A percentile compares a stretch with the other conserved stretches of the same genome.
Evolutionary conservation across 2,329 filamentous ascomycete genomes (phyloP).

Genomic region (Pseudonectria buxi): DNA sequence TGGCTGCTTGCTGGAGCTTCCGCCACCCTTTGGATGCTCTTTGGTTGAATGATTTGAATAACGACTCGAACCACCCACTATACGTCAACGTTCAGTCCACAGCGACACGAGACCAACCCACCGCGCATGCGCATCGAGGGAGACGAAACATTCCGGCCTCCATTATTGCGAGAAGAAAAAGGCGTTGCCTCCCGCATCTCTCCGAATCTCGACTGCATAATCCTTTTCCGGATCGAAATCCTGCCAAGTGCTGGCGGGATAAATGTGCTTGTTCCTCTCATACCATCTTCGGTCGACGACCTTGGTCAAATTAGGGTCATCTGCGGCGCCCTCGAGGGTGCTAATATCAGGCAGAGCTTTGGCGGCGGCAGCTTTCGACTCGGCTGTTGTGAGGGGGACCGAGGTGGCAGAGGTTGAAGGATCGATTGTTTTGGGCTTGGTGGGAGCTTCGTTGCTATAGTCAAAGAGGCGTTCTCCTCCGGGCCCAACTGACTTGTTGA

Average conservation of each 20-base stretch:
- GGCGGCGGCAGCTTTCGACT: conserved; percentile 31
- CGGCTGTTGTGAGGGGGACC: conserved; percentile 22
- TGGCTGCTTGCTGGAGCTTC: conserved; percentile 35
- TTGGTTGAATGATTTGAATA: conserved; percentile 23
- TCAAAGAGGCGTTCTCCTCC: conserved; percentile 69
- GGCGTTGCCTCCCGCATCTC: conserved; percentile 82
- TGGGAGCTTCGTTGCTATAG: conserved; percentile 51
- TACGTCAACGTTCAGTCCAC: conserved; percentile 4
- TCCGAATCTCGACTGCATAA: conserved; percentile 68
- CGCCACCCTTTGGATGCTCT: conserved; percentile 28
- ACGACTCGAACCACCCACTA: too few relatives aligned
- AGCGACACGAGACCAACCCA: conserved; percentile 1
- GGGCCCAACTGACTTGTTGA: conserved; percentile 76
- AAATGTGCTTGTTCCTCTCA: conserved; percentile 96
- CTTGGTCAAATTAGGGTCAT: conserved; percentile 79
- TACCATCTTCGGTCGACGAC: conserved; percentile 97
- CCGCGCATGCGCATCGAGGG: conserved; percentile 3
- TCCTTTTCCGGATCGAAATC: conserved; percentile 89
- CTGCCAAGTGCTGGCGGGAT: conserved; percentile 91
- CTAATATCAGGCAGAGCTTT: conserved; percentile 40
- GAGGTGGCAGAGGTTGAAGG: not conserved
- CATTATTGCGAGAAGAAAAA: conserved; percentile 68
- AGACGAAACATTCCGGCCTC: not conserved
- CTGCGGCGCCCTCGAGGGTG: conserved; percentile 64
- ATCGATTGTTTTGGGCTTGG: conserved; percentile 22